Conservation (phyloP, 2,329 filamentous ascomycete species). For the Didymella sp. region DNA sequence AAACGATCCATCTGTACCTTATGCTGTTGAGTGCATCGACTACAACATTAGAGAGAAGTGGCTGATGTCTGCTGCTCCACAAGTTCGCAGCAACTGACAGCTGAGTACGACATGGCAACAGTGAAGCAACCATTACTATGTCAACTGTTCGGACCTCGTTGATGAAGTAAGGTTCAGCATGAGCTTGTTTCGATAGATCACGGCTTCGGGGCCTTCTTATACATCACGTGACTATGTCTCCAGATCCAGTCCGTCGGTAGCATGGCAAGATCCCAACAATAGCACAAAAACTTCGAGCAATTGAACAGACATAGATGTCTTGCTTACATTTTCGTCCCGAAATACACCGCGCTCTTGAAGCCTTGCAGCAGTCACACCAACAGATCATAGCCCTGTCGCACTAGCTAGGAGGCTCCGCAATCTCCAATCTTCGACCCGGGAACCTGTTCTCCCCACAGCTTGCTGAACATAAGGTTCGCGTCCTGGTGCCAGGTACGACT, state of each 20-base stretch:
- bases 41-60: not conserved
- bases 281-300: not conserved
- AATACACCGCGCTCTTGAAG: no score
- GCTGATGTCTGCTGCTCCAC: not conserved
- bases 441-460: conserved; percentile 7
- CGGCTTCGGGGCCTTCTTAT: not conserved
- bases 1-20: not conserved
- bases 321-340: not conserved
- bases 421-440: not conserved
- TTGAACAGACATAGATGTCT: not conserved
- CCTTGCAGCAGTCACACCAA: not conserved
- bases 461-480: not conserved
- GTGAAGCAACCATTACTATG: not conserved
- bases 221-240: not conserved
- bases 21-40: not conserved
- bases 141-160: not conserved
- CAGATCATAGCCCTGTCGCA: not conserved
- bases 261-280: not conserved
- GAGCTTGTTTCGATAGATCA: not conserved
- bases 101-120: not conserved
- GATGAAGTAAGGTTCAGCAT: not conserved
- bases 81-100: not conserved
- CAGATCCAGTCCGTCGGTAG: no score
- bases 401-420: not conserved
- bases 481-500: conserved; percentile 2